phyloP scores from a whole-genome alignment of 345 rosid genomes.

The Combretum micranthum region DNA sequence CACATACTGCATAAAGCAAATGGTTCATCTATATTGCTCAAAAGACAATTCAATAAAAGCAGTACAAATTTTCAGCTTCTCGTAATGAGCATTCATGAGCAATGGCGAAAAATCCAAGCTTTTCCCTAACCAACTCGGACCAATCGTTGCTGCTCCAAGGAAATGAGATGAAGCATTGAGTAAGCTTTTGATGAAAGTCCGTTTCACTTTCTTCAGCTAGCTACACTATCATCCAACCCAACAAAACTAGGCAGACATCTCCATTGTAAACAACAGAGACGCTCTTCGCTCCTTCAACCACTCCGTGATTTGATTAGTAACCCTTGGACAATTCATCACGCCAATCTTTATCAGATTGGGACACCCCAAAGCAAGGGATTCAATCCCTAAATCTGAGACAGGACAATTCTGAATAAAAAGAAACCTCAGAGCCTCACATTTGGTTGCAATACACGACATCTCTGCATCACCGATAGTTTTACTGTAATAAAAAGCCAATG shows the following conservation, averaged over 20 bases:
- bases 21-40: no score
- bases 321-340: slow-evolving; percentile 70
- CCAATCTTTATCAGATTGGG: slow-evolving; percentile 72
- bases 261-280: slow-evolving; percentile 47
- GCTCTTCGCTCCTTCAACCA: slow-evolving; percentile 49
- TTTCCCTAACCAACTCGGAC: slow-evolving; percentile 38
- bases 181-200: slow-evolving; percentile 17
- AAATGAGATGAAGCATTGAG: slow-evolving; percentile 19
- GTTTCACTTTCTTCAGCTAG: slow-evolving; percentile 32
- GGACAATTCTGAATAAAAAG: slow-evolving; percentile 73
- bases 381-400: slow-evolving; percentile 55
- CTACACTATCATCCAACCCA: slow-evolving; percentile 30
- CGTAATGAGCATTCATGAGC: no score
- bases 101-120: slow-evolving; percentile 50
- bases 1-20: no score
- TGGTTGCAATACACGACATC: slow-evolving; percentile 58
- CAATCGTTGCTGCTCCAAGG: slow-evolving; percentile 39
- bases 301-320: slow-evolving; percentile 43
- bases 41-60: no score
- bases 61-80: no score
- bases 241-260: slow-evolving; percentile 46
- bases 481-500: slow-evolving; percentile 73
- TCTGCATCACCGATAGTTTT: slow-evolving; percentile 55
- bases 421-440: slow-evolving; percentile 60
- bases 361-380: slow-evolving; percentile 67